These are phyloP conservation scores for Achlya hypogyna DNA, from an alignment of 352 stramenopile genomes.

Conservation along the genomic window DNA sequence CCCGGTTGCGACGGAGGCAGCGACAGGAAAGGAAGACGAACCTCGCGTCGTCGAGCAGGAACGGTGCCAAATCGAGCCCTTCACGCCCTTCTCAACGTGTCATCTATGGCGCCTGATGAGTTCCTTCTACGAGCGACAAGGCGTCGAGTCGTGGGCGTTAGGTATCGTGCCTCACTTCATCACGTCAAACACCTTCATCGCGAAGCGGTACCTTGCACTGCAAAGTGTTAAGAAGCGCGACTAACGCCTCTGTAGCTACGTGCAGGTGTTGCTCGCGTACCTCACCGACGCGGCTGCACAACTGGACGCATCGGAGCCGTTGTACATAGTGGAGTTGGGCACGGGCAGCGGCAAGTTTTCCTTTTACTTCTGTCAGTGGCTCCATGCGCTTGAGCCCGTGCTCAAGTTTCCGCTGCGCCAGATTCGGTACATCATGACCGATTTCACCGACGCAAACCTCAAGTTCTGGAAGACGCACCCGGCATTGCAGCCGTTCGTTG, in stretches of 20 bases:
- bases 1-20: neutral
- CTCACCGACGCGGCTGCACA: constrained; percentile 45
- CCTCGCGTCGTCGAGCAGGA: constrained; percentile 25
- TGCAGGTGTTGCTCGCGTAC: constrained; percentile 44
- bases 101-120: constrained; percentile 94
- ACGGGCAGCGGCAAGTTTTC: constrained; percentile 91
- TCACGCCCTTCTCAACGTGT: constrained; percentile 79
- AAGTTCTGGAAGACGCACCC: constrained; percentile 90
- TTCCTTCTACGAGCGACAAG: constrained; percentile 86
- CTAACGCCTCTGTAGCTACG: constrained; percentile 8
- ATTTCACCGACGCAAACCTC: constrained; percentile 90
- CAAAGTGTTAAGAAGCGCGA: neutral
- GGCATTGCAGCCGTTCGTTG: constrained; percentile 74
- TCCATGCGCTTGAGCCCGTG: constrained; percentile 47
- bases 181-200: constrained; percentile 94
- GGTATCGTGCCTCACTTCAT: constrained; percentile 95
- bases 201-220: constrained; percentile 70
- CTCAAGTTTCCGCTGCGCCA: constrained; percentile 84
- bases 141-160: constrained; percentile 82
- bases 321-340: constrained; percentile 93
- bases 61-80: constrained; percentile 81
- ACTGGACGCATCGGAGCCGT: constrained; percentile 65
- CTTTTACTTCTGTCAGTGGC: constrained; percentile 90
- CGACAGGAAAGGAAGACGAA: constrained; percentile 39
- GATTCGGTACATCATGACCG: constrained; percentile 93